Evolutionary conservation across 495 filamentous ascomycete genomes (phyloP).

Genomic region (Alectoria sarmentosa): DNA sequence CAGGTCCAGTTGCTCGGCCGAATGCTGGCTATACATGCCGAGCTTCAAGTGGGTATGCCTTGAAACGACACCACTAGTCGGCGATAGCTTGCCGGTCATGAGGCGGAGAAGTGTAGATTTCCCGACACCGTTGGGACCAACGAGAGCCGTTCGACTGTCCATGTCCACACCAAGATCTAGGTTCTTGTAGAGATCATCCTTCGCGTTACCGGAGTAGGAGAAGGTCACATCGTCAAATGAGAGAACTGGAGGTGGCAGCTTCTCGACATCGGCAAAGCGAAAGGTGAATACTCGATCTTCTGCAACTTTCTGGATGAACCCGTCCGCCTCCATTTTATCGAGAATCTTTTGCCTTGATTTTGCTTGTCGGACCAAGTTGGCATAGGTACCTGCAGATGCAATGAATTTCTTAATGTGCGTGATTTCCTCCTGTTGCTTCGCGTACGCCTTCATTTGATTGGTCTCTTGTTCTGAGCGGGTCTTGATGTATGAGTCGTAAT

Average conservation of each 20-base stretch:
- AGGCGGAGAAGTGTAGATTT: slow-evolving; percentile 97
- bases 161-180: slow-evolving; percentile 98
- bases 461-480: slow-evolving; percentile 88
- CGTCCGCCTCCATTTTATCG: slow-evolving; percentile 99
- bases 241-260: slow-evolving; percentile 91
- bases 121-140: slow-evolving; percentile 98
- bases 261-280: slow-evolving; percentile 97
- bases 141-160: slow-evolving; percentile 94
- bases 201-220: slow-evolving; percentile 84
- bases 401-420: slow-evolving; percentile 99
- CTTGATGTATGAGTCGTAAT: slow-evolving; percentile 98
- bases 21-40: slow-evolving; percentile 96
- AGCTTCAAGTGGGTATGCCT: slow-evolving; percentile 98
- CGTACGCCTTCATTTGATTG: slow-evolving; percentile 98
- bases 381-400: slow-evolving; percentile 98
- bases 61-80: slow-evolving; percentile 71
- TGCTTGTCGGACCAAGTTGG: slow-evolving; percentile 97
- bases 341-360: slow-evolving; percentile 99
- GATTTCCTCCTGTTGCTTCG: slow-evolving; percentile 99
- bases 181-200: slow-evolving; percentile 92
- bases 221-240: slow-evolving; percentile 97
- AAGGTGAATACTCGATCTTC: slow-evolving; percentile 91
- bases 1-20: slow-evolving; percentile 93
- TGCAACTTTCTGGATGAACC: slow-evolving; percentile 87
- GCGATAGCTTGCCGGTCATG: slow-evolving; percentile 93